Conservation (phyloP, 352 stramenopile genomes). For the Pelagophyceae sp. region DNA sequence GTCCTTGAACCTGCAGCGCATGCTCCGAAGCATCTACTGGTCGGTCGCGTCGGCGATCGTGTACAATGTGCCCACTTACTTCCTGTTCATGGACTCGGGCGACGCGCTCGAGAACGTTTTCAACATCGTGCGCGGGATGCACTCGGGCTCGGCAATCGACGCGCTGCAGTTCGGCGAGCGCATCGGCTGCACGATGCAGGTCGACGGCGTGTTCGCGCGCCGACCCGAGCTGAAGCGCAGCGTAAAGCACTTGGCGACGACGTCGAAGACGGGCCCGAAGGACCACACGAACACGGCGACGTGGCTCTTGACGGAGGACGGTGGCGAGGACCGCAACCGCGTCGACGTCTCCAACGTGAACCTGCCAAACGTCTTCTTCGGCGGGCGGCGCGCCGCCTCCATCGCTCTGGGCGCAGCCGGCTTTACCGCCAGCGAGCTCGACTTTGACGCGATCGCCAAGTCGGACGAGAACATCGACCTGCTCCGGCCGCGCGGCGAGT, state of each 20-base stretch:
- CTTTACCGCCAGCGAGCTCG: background rate
- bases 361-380: background rate
- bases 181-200: background rate
- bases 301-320: background rate
- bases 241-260: background rate
- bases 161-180: no score
- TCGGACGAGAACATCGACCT: background rate
- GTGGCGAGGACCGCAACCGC: background rate
- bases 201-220: background rate
- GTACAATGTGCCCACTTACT: background rate
- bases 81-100: background rate
- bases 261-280: background rate
- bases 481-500: background rate
- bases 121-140: background rate
- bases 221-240: background rate
- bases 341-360: background rate
- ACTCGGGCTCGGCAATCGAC: background rate
- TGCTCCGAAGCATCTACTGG: background rate
- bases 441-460: background rate
- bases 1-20: background rate
- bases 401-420: background rate
- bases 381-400: no score
- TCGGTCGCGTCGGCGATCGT: background rate
- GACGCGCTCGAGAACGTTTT: background rate
- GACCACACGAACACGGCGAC: background rate